phyloP scores from a whole-genome alignment of 2,329 filamentous ascomycete genomes.

The Cladorrhinum sp. region DNA sequence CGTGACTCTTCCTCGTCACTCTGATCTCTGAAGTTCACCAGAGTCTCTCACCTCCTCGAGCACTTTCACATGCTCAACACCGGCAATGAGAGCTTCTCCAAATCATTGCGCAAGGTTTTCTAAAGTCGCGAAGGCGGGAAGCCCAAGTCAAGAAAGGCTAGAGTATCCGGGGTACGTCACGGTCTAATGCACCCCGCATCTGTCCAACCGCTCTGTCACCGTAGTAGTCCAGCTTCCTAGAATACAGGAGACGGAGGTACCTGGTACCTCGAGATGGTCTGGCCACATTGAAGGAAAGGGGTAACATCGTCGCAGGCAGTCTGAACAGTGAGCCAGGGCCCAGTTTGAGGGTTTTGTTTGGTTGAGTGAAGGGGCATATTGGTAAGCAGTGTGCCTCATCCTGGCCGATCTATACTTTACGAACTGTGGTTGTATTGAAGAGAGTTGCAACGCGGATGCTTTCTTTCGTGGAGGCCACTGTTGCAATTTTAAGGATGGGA shows the following conservation, averaged over 20 bases:
- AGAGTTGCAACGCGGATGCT: no score
- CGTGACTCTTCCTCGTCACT: no score
- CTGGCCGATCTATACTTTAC: no score
- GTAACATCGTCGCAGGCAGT: background rate
- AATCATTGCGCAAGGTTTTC: background rate
- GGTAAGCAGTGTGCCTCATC: no score
- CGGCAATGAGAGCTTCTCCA: background rate
- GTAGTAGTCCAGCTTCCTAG: background rate
- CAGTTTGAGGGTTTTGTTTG: no score
- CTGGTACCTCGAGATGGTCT: background rate
- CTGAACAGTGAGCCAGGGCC: no score
- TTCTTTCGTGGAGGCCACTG: no score
- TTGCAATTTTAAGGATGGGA: no score
- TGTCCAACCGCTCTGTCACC: background rate
- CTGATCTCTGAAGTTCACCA: background rate
- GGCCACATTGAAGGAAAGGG: background rate
- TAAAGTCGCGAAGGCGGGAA: background rate
- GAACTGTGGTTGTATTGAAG: no score
- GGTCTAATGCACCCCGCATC: constrained; percentile 8
- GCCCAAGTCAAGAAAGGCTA: background rate
- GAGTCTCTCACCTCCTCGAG: background rate
- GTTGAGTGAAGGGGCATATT: no score
- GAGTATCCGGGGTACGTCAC: background rate
- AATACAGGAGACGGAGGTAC: background rate
- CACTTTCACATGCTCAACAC: background rate